Conservation (phyloP, 371 early-diverging fungal genomes). For the Haplosporangium sp. region DNA sequence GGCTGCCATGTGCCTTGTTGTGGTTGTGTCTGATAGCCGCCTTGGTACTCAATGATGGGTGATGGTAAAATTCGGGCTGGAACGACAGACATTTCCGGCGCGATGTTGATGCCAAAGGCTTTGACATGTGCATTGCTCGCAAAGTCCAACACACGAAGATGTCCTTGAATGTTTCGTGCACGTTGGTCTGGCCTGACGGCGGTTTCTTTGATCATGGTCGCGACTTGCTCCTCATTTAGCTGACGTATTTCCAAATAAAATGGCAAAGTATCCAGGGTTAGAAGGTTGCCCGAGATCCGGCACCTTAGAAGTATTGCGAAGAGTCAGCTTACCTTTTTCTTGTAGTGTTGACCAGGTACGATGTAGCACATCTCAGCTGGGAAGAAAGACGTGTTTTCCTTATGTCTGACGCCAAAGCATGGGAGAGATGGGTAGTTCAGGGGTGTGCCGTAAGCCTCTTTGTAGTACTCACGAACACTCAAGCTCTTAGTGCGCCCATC, state of each 20-base stretch:
- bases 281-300: too few species aligned
- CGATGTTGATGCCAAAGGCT: constrained; percentile 57
- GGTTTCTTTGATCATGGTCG: constrained; percentile 77
- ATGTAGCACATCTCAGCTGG: constrained; percentile 83
- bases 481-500: constrained; percentile 39
- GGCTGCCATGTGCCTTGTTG: constrained; percentile 71
- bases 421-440: constrained; percentile 78
- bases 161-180: constrained; percentile 37
- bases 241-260: constrained; percentile 12
- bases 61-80: constrained; percentile 72
- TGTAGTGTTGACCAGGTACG: constrained; percentile 71
- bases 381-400: constrained; percentile 56
- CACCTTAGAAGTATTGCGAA: too few species aligned
- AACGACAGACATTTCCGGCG: constrained; percentile 61
- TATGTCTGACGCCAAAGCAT: constrained; percentile 67
- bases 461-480: constrained; percentile 73
- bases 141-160: constrained; percentile 40
- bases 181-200: constrained; percentile 66
- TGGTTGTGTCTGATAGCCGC: constrained; percentile 65
- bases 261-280: too few species aligned
- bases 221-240: constrained; percentile 74
- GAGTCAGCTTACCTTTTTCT: constrained; percentile 57
- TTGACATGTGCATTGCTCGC: constrained; percentile 45
- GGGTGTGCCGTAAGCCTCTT: constrained; percentile 59
- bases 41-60: constrained; percentile 69